Base-by-base conservation (phyloP, 1,139 yeast species). In the Yarrowia galli region DNA sequence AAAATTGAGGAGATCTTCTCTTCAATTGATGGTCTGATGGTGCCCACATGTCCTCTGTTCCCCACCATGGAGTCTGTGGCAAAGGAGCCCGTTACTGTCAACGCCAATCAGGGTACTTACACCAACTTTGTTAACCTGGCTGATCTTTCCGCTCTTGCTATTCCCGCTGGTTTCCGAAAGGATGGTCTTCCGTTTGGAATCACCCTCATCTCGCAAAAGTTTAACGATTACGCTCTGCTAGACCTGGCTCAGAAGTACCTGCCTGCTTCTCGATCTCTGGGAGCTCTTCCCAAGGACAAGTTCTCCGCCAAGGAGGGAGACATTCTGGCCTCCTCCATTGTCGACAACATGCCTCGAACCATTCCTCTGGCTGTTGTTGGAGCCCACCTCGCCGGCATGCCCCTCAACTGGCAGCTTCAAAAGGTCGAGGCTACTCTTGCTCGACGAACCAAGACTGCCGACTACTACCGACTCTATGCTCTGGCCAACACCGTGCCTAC, bases 61-160 rank as follows among this genome's bases (percentile, higher is more conserved):
- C 98, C 98, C 65, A 85, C 92, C 8, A 85, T 92, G 68, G 87
- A 82, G 60, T 87, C 89, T 69, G 85, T 95, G 46, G 85, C 81
- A 68, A 79, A 81, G 3, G 97, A 93, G 75, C 98, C 98, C n/a
- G 81, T 95, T 45, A 78, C 82, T 67, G 85, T 91, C 74, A 95
- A 95, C 81, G 91, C 98, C 10, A 82, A 82, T 73, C 99, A 95
- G 80, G 99, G 99, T 42, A 92, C 97, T 25, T 95, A 96, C 87
- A 95, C 98, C 45, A 95, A 95, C 79, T 95, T 95, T 78, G 97
- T 91, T 73, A 95, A 95, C 77, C 84, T 95, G 77, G 97, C 97
- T 13, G 98, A 95, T 76, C 80, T 93, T 82, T 89, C 96, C 42
- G 98, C 97, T 0, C 82, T 95, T 74, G 92, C 98, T 0, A 84